phyloP scores from a whole-genome alignment of 768 basidiomycete species.

The Exsudoporus frostii region DNA sequence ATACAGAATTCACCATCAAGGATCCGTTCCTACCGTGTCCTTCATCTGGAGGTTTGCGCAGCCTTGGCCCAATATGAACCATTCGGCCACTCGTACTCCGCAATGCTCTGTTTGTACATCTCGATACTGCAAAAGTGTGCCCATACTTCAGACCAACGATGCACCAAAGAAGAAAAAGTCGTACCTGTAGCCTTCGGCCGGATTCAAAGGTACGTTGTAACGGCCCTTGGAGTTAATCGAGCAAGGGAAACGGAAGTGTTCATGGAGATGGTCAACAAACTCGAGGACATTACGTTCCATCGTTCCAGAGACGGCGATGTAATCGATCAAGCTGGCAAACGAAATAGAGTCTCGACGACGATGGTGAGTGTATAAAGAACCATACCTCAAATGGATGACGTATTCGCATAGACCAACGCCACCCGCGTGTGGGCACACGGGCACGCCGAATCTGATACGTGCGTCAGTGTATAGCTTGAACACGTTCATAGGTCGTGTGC shows the following conservation, averaged over 20 bases:
- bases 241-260: conserved; percentile 87
- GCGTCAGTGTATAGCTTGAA: not conserved
- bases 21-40: not conserved
- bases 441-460: conserved; percentile 70
- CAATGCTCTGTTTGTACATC: conserved; percentile 79
- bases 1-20: not conserved
- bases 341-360: conserved; percentile 2
- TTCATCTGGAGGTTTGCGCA: conserved; percentile 1
- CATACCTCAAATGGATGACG: conserved; percentile 77
- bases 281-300: conserved; percentile 96
- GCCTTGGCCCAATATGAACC: conserved; percentile 42
- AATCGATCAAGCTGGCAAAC: conserved; percentile 76
- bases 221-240: conserved; percentile 82
- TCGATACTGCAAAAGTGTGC: conserved; percentile 60
- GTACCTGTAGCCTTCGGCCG: conserved; percentile 67
- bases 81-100: conserved; percentile 80
- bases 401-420: conserved; percentile 96
- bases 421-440: conserved; percentile 93
- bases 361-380: not conserved
- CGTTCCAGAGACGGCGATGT: conserved; percentile 84
- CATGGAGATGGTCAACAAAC: conserved; percentile 88
- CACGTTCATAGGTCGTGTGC: conserved; percentile 15
- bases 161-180: not conserved
- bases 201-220: conserved; percentile 80
- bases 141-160: not conserved